A percentile compares a stretch with the other conserved stretches of the same genome.
These are phyloP conservation scores for Biscogniauxia mediterranea DNA, from an alignment of 2,329 filamentous ascomycete species.

Conservation along the genomic window DNA sequence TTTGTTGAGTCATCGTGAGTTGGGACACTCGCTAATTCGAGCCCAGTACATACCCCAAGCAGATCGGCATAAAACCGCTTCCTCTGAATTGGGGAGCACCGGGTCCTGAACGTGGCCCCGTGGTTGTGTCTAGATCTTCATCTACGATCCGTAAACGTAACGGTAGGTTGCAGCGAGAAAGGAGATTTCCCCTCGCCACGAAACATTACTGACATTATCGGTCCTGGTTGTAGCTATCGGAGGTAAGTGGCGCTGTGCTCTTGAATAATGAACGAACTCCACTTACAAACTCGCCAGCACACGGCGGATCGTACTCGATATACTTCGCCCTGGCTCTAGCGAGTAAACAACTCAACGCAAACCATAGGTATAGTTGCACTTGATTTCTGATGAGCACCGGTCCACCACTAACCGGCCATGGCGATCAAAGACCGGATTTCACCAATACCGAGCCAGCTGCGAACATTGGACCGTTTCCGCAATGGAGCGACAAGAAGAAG, in stretches of 20 bases:
- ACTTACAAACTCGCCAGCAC: constrained; percentile 19
- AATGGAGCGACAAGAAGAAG: constrained; percentile 88
- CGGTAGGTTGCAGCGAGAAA: constrained; percentile 48
- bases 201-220: constrained; percentile 18
- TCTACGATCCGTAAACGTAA: constrained; percentile 79
- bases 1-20: background rate
- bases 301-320: constrained; percentile 90
- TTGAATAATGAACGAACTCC: constrained; percentile 2
- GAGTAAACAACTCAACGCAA: constrained; percentile 79
- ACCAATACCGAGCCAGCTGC: constrained; percentile 90
- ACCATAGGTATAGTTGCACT: constrained; percentile 60
- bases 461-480: constrained; percentile 80
- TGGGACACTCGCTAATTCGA: constrained; percentile 11
- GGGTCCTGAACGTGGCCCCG: constrained; percentile 77
- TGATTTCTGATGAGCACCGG: background rate
- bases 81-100: constrained; percentile 82
- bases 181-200: background rate
- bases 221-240: constrained; percentile 47
- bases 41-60: constrained; percentile 78
- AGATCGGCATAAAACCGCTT: constrained; percentile 90
- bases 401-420: constrained; percentile 9
- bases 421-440: constrained; percentile 50
- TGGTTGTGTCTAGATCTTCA: constrained; percentile 76
- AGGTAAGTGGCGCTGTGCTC: constrained; percentile 41
- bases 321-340: constrained; percentile 93